Evolutionary conservation across 257 asterid genomes (phyloP), one percentile per base, ranked within the genome.

Genomic region (Coffea canephora): DNA sequence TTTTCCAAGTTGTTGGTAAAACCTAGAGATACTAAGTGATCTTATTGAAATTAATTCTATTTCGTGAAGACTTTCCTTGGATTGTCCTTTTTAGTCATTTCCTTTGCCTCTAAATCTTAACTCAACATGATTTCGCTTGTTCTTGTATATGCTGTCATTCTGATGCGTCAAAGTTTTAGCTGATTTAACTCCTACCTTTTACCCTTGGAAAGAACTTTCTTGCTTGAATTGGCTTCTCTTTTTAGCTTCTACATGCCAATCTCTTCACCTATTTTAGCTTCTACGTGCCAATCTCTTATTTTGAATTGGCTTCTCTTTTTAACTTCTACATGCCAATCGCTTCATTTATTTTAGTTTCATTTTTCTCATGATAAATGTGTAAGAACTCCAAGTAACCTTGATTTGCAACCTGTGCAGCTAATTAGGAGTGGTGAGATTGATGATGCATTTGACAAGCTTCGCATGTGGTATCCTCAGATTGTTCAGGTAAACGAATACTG

Each of bases 351-450:
- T 19, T 49, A 9, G 31, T 39, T 36, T 80, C 59, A 23, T 0
- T 7, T 31, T 74, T 65, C 25, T 73, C 19, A 31, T 80, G 59
- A 23, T 73, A 72, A 64, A n/a, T 73, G 70, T 46, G 45, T 62
- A 61, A 23, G 18, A 54, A 65, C 64, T 23, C 19, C 18, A 70
- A 45, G 10, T 23, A 4, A 57, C 27, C 14, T 54, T 78, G 55
- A 50, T 41, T 74, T 76, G 79, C 83, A 79, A 76, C 73, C 71
- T 69, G 62, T 85, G 83, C 75, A 96, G 98, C 91, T 92, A 55
- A 96, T 96, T 80, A 90, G 92, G 89, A 76, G 80, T 74, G 98
- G 98, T 23, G 83, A 92, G 79, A 90, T 94, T 23, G 97, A 91
- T 85, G 96, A 90, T 69, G 89, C 96, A 15, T 84, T 94, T 76